Evolutionary conservation across 768 basidiomycete species (phyloP).

Genomic region (Sarcodon sp.): DNA sequence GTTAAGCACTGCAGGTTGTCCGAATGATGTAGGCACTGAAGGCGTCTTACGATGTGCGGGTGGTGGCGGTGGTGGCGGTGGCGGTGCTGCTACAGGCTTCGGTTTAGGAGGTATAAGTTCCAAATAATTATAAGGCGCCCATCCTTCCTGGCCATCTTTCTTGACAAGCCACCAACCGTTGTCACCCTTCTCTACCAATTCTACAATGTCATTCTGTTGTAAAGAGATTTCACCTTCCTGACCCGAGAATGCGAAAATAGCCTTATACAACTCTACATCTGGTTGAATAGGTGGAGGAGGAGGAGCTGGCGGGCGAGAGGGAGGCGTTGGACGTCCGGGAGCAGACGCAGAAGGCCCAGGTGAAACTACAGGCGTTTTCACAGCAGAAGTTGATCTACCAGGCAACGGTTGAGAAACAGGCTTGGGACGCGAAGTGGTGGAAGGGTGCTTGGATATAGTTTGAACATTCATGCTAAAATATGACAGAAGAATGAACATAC

Average conservation of each 20-base stretch:
- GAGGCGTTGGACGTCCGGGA: slow-evolving; percentile 30
- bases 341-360: slow-evolving; percentile 26
- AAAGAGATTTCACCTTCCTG: slow-evolving; percentile 88
- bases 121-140: slow-evolving; percentile 92
- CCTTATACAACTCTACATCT: slow-evolving; percentile 65
- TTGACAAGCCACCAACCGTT: slow-evolving; percentile 99
- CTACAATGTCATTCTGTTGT: slow-evolving; percentile 84
- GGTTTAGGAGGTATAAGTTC: slow-evolving; percentile 64
- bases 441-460: slow-evolving; percentile 28
- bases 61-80: slow-evolving; percentile 45
- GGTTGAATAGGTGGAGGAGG: slow-evolving; percentile 46
- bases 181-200: slow-evolving; percentile 83
- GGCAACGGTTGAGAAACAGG: slow-evolving; percentile 57
- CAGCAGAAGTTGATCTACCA: slow-evolving; percentile 31
- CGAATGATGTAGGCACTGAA: slow-evolving; percentile 15
- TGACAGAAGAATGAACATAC: too few species aligned
- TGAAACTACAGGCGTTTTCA: slow-evolving; percentile 19
- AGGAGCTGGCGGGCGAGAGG: slow-evolving; percentile 32
- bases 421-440: slow-evolving; percentile 23
- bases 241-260: slow-evolving; percentile 87
- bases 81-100: slow-evolving; percentile 51
- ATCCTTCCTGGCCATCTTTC: slow-evolving; percentile 73
- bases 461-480: not conserved
- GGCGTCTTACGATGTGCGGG: slow-evolving; percentile 28
- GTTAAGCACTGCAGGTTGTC: slow-evolving; percentile 16